Conservation (phyloP, 1,284 basidiomycete species). For the Apiotrichum veenhuisii region DNA sequence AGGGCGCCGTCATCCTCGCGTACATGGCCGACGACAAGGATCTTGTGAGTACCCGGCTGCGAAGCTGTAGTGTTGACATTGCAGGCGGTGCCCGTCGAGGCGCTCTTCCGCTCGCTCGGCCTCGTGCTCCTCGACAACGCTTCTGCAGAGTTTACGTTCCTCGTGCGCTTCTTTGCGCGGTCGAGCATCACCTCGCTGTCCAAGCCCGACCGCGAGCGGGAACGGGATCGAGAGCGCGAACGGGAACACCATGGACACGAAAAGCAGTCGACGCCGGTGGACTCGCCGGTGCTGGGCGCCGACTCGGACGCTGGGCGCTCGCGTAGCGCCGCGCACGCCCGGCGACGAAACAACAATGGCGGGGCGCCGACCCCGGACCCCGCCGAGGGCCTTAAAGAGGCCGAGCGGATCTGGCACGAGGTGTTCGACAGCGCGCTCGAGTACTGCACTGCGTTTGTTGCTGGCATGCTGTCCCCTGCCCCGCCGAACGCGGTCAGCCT, state of each 20-base stretch:
- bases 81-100: constrained; percentile 79
- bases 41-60: constrained; percentile 58
- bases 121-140: constrained; percentile 91
- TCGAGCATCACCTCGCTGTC: not conserved
- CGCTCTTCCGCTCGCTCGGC: constrained; percentile 73
- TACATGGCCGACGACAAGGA: constrained; percentile 82
- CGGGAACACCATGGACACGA: not conserved
- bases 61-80: not conserved
- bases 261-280: constrained; percentile 22
- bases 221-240: too few relatives aligned
- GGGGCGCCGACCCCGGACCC: constrained; percentile 43
- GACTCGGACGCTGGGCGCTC: constrained; percentile 32
- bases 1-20: constrained; percentile 62
- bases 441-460: constrained; percentile 58
- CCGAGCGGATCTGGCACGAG: constrained; percentile 72
- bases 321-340: not conserved
- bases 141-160: constrained; percentile 81
- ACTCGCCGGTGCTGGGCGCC: constrained; percentile 30
- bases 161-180: constrained; percentile 69
- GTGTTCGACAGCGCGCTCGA: constrained; percentile 82
- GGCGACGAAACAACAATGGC: not conserved
- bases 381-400: constrained; percentile 49
- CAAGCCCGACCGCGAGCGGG: not conserved
- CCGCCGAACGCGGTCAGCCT: constrained; percentile 68
- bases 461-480: constrained; percentile 38